phyloP scores from a whole-genome alignment of 2,329 filamentous ascomycete species.

The Harringtonia aguacate region DNA sequence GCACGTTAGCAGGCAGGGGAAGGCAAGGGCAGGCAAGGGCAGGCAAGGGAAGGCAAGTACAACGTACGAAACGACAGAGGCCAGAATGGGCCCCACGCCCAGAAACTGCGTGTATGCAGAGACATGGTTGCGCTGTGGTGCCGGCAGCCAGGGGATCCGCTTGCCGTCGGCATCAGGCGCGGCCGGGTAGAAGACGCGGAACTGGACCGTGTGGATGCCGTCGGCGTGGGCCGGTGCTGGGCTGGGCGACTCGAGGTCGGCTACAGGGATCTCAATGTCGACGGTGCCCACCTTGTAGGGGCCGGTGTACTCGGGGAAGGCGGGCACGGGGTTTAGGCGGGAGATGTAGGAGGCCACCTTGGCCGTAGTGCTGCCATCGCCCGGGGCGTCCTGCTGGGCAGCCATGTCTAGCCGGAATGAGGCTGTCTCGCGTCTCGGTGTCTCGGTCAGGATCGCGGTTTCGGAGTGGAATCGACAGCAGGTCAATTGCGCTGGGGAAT shows the following conservation, averaged over 20 bases:
- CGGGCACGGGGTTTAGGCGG: constrained; percentile 55
- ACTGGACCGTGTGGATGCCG: constrained; percentile 62
- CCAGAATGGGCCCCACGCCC: constrained; percentile 48
- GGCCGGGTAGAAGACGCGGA: constrained; percentile 74
- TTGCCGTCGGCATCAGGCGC: constrained; percentile 39
- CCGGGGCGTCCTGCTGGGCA: no score
- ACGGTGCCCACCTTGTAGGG: constrained; percentile 70
- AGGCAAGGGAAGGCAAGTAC: no score
- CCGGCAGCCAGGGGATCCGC: constrained; percentile 65
- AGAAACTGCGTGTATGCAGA: constrained; percentile 69
- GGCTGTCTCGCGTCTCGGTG: not conserved
- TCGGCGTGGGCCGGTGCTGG: constrained; percentile 40
- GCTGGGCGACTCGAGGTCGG: constrained; percentile 43
- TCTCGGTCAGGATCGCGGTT: no score
- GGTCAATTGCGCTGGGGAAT: no score
- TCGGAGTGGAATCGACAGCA: no score
- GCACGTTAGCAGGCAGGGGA: constrained; percentile 3
- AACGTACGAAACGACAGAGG: constrained; percentile 49
- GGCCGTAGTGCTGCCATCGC: constrained; percentile 5
- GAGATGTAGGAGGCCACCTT: constrained; percentile 38
- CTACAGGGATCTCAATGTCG: constrained; percentile 68
- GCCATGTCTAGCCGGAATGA: not conserved
- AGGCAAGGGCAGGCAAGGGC: not conserved
- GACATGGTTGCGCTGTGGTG: constrained; percentile 63
- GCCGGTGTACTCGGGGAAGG: constrained; percentile 66